Percentiles rank a stretch among this genome's conserved stretches.
phyloP scores from a whole-genome alignment of 805 yeast genomes.

The Saccharomycopsis fermentans region DNA sequence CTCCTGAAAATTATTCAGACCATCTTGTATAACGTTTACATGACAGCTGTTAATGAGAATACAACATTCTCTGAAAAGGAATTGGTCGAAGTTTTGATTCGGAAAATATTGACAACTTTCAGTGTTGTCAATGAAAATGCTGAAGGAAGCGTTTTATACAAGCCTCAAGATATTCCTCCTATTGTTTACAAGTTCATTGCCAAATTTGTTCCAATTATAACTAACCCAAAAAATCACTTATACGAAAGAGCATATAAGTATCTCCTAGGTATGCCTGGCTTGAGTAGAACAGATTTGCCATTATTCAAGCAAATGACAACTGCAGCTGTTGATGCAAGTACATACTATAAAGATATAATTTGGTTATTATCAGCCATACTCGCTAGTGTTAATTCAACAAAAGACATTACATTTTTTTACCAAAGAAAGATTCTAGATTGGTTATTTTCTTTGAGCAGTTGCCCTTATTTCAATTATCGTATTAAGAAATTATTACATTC shows the following conservation, averaged over 20 bases:
- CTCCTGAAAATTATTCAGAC: constrained; percentile 30
- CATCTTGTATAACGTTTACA: constrained; percentile 36
- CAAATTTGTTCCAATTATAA: constrained; percentile 44
- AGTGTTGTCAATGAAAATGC: constrained; percentile 17
- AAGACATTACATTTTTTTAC: constrained; percentile 46
- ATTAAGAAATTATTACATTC: constrained; percentile 32
- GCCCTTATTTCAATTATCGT: constrained; percentile 37
- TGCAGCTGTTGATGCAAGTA: constrained; percentile 32
- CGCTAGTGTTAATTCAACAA: constrained; percentile 34
- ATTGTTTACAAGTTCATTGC: constrained; percentile 47
- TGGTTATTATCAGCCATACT: constrained; percentile 55
- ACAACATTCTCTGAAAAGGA: constrained; percentile 44
- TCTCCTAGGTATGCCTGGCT: constrained; percentile 38
- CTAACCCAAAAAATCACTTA: constrained; percentile 62
- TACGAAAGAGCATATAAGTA: constrained; percentile 64
- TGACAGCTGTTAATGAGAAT: constrained; percentile 31
- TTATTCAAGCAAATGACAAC: constrained; percentile 27
- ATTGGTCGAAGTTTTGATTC: constrained; percentile 43
- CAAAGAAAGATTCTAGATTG: constrained; percentile 57
- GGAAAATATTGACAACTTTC: constrained; percentile 30
- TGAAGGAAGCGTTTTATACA: background rate
- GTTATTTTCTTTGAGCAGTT: constrained; percentile 42
- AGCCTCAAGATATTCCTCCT: constrained; percentile 28
- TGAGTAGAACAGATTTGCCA: constrained; percentile 36
- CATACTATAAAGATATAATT: constrained; percentile 44